phyloP scores from a whole-genome alignment of 108 stramenopile species.

The Nitzschia inconspicua region DNA sequence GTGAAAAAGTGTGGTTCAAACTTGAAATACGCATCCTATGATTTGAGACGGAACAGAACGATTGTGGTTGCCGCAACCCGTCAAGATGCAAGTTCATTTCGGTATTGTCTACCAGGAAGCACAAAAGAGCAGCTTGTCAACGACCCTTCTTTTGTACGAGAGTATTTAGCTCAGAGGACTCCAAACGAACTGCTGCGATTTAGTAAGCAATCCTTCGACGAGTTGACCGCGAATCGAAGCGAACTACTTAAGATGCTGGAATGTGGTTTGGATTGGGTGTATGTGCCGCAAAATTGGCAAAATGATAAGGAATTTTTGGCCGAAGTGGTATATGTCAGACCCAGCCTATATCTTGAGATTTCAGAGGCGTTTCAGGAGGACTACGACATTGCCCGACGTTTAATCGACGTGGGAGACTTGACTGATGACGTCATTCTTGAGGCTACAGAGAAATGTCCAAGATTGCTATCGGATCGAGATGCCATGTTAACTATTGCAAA shows the following conservation, averaged over 20 bases:
- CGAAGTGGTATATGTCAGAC: not conserved
- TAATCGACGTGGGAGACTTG: not conserved
- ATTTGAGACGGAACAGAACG: conserved; percentile 23
- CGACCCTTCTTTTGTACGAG: not conserved
- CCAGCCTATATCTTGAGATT: conserved; percentile 3
- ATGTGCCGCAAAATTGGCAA: not conserved
- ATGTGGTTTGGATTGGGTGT: conserved; percentile 22
- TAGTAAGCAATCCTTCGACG: not conserved
- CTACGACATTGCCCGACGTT: conserved; percentile 6
- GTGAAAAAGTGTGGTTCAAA: conserved; percentile 26
- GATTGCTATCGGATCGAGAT: conserved; percentile 8
- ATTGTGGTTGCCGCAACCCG: conserved; percentile 22
- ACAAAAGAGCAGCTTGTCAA: conserved; percentile 9
- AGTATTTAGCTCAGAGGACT: not conserved
- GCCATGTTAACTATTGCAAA: conserved; percentile 12
- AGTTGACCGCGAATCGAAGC: conserved; percentile 17
- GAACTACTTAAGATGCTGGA: conserved; percentile 14
- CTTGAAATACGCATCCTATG: conserved; percentile 32
- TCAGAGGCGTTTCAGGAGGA: not conserved
- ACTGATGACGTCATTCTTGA: conserved; percentile 5
- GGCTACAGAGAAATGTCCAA: conserved; percentile 14
- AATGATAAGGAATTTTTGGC: conserved; percentile 8
- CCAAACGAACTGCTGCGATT: no score
- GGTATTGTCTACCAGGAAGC: conserved; percentile 19
- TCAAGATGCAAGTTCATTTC: conserved; percentile 32